These are phyloP conservation scores for Neopestalotiopsis sp. DNA, from an alignment of 2,329 filamentous ascomycete species.

Conservation along the genomic window DNA sequence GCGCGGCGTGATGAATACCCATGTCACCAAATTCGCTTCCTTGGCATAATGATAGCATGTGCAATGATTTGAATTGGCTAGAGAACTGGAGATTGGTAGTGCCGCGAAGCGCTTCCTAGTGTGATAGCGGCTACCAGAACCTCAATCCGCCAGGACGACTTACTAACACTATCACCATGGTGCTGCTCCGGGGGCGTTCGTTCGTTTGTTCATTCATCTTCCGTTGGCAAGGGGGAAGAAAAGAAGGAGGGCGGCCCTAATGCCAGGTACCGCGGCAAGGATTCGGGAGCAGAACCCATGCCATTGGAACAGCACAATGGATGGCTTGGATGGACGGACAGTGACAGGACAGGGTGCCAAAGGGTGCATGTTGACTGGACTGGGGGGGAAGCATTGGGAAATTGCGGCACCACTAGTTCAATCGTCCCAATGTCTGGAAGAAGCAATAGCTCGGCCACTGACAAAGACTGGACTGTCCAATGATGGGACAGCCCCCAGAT, in stretches of 20 bases:
- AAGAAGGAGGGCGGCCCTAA: conserved; percentile 13
- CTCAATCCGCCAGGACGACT: not conserved
- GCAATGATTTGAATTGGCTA: not conserved
- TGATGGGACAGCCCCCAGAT: not conserved
- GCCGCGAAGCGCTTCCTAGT: not conserved
- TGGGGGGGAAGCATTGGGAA: conserved; percentile 11
- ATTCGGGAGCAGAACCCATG: conserved; percentile 1
- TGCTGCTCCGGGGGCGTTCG: not conserved
- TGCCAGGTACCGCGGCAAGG: conserved; percentile 21
- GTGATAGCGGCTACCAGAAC: not conserved
- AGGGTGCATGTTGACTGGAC: not conserved
- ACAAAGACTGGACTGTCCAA: not conserved
- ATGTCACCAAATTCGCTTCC: not conserved
- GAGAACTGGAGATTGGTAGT: not conserved
- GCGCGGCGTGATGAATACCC: not conserved
- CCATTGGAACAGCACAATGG: not conserved
- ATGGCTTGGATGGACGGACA: not conserved
- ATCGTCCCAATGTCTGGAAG: conserved; percentile 19
- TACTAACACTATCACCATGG: conserved; percentile 10
- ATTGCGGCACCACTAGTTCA: conserved; percentile 21
- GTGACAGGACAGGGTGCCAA: not conserved
- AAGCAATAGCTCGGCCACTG: conserved; percentile 11
- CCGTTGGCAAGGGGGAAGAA: not conserved
- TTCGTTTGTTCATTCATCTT: not conserved
- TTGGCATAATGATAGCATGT: conserved; percentile 1